Conservation (phyloP, 306 rosid species). For the Cercis canadensis region DNA sequence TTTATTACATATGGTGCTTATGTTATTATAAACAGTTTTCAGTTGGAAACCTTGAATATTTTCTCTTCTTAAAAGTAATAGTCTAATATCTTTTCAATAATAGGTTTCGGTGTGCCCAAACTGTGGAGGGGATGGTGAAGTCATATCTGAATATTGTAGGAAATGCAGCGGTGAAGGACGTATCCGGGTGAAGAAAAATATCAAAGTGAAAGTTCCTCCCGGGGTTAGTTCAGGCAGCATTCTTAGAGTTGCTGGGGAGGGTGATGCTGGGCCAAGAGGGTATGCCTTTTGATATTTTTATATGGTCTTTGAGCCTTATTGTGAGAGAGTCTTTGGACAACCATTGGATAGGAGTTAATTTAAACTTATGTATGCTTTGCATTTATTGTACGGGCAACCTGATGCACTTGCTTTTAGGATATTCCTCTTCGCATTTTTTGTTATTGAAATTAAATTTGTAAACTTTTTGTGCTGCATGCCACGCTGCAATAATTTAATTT, state of each 20-base stretch:
- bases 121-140: slow-evolving; percentile 95
- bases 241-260: slow-evolving; percentile 94
- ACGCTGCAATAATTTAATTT: not conserved
- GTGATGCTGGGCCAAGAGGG: slow-evolving; percentile 95
- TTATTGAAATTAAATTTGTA: not conserved
- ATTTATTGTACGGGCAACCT: slow-evolving; percentile 32
- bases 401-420: slow-evolving; percentile 14
- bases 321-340: slow-evolving; percentile 24
- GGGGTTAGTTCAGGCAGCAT: slow-evolving; percentile 93
- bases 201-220: slow-evolving; percentile 93
- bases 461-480: not conserved
- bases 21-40: not conserved
- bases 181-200: slow-evolving; percentile 76
- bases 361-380: not conserved
- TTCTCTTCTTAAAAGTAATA: slow-evolving; percentile 18
- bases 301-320: slow-evolving; percentile 17
- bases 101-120: slow-evolving; percentile 93
- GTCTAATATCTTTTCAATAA: slow-evolving; percentile 32
- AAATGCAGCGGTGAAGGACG: slow-evolving; percentile 93
- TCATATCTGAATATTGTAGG: slow-evolving; percentile 85
- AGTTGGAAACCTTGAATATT: not conserved
- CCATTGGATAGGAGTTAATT: slow-evolving; percentile 26
- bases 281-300: slow-evolving; percentile 51
- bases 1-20: slow-evolving; percentile 29
- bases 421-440: not conserved